These are phyloP conservation scores for Tolypocladium pustulatum DNA, from an alignment of 2,329 filamentous ascomycete species.

Conservation along the genomic window DNA sequence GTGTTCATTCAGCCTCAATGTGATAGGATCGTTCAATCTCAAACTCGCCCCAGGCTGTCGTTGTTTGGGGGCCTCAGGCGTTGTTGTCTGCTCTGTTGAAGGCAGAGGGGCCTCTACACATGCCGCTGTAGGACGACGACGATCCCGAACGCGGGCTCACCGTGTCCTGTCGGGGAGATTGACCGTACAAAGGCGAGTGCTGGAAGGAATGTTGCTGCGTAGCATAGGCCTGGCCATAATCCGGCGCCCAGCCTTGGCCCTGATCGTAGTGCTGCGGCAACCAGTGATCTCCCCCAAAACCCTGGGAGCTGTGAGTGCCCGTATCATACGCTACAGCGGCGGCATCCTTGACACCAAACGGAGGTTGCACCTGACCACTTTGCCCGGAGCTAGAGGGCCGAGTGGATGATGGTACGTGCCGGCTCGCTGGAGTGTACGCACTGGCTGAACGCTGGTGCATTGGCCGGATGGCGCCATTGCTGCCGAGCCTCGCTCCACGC, in stretches of 20 bases:
- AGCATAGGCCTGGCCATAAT: neutral
- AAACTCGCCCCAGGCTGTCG: neutral
- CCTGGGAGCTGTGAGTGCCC: constrained; percentile 1
- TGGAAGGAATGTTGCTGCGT: constrained; percentile 1
- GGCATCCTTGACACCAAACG: neutral
- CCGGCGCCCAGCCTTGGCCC: neutral
- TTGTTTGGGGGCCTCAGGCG: neutral
- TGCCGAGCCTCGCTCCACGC: neutral
- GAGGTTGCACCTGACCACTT: neutral
- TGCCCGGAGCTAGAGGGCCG: constrained; percentile 11
- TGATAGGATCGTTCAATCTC: neutral
- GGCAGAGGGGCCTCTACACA: neutral
- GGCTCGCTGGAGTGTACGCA: constrained; percentile 8
- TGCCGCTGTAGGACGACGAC: neutral
- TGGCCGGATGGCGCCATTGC: constrained; percentile 3
- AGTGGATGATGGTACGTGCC: constrained; percentile 1
- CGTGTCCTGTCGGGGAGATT: neutral
- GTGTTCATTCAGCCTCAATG: neutral
- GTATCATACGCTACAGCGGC: constrained; percentile 2
- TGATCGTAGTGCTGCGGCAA: neutral
- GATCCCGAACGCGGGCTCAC: constrained; percentile 2
- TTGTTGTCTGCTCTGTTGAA: neutral
- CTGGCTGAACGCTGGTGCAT: constrained; percentile 14
- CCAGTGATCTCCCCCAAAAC: neutral
- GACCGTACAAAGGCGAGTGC: neutral